Evolutionary conservation across 768 basidiomycete genomes (phyloP).

Genomic region (Agrocybe praecox): DNA sequence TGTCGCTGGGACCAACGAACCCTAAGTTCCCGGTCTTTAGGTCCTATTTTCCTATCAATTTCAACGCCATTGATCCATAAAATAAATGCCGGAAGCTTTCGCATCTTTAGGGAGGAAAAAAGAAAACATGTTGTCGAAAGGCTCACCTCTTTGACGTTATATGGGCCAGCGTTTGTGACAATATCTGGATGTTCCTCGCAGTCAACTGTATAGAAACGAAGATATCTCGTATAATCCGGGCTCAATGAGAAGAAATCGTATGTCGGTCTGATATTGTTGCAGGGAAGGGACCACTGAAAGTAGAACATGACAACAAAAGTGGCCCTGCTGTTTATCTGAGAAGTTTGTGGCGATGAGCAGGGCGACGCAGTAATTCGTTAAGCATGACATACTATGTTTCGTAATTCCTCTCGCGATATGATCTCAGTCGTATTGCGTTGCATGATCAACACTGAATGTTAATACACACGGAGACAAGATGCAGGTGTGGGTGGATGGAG

Average conservation of each 20-base stretch:
- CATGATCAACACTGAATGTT: too few species aligned
- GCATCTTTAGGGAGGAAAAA: background rate
- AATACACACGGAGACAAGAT: too few species aligned
- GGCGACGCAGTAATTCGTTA: too few species aligned
- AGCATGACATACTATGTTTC: background rate
- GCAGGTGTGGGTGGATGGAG: too few species aligned
- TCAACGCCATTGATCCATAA: background rate
- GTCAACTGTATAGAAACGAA: slow-evolving; percentile 11
- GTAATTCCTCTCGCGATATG: background rate
- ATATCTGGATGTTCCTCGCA: slow-evolving; percentile 12
- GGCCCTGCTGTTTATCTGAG: background rate
- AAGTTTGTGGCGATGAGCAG: background rate
- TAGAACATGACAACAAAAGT: slow-evolving; percentile 8
- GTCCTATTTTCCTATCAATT: background rate
- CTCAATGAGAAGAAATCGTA: background rate
- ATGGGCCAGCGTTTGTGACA: background rate
- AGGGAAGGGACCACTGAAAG: slow-evolving; percentile 2
- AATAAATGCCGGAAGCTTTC: background rate
- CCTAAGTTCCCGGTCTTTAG: background rate
- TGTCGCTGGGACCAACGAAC: background rate
- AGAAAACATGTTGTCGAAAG: background rate
- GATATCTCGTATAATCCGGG: slow-evolving; percentile 1
- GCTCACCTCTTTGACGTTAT: background rate
- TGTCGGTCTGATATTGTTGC: background rate
- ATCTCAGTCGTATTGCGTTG: too few species aligned